Conservation (phyloP, 768 basidiomycete species). For the Lactarius hengduanensis region DNA sequence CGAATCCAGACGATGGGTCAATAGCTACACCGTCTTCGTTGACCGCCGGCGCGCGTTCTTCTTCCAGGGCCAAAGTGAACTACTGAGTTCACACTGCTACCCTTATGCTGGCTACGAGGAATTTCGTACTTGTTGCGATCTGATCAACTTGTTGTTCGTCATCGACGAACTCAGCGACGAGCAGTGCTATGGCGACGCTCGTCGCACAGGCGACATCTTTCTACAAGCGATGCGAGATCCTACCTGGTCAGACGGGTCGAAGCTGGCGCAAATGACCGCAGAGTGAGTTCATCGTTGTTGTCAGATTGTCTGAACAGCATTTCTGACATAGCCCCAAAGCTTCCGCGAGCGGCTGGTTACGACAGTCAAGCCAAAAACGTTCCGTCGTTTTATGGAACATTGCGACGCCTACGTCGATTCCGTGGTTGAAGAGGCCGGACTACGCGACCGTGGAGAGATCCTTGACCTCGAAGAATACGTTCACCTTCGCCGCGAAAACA, state of each 20-base stretch:
- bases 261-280: slow-evolving; percentile 56
- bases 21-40: slow-evolving; percentile 56
- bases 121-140: slow-evolving; percentile 61
- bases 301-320: slow-evolving; percentile 4
- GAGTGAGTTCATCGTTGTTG: slow-evolving; percentile 43
- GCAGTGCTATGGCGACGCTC: slow-evolving; percentile 55
- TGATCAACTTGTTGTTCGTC: slow-evolving; percentile 63
- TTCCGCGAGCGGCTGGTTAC: slow-evolving; percentile 49
- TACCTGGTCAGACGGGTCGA: slow-evolving; percentile 54
- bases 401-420: slow-evolving; percentile 56
- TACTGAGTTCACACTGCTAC: slow-evolving; percentile 61
- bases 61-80: slow-evolving; percentile 57
- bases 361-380: slow-evolving; percentile 46
- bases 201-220: slow-evolving; percentile 51
- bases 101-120: slow-evolving; percentile 55
- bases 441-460: slow-evolving; percentile 55
- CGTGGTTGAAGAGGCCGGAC: slow-evolving; percentile 59
- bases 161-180: slow-evolving; percentile 70
- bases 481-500: slow-evolving; percentile 63
- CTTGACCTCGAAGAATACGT: slow-evolving; percentile 55
- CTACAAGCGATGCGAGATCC: slow-evolving; percentile 52
- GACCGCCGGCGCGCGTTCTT: slow-evolving; percentile 65
- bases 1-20: slow-evolving; percentile 61
- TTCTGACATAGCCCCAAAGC: slow-evolving; percentile 36
- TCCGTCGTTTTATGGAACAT: slow-evolving; percentile 50